Conservation (phyloP, 2,329 filamentous ascomycete species). For the Phialophora macrospora region DNA sequence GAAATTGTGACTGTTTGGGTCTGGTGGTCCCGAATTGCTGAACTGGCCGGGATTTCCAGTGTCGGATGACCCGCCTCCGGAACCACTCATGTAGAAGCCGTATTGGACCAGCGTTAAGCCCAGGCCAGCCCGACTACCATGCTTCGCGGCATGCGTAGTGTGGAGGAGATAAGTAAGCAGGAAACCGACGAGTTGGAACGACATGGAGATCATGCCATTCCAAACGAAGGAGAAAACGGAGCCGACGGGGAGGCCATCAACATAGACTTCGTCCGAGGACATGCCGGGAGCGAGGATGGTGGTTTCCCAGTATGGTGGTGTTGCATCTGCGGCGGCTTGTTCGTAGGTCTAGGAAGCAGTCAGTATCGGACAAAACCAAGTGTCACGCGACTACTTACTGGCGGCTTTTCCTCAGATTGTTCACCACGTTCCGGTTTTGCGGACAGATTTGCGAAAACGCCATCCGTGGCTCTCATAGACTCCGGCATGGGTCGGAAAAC, state of each 20-base stretch:
- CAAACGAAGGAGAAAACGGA: conserved; percentile 81
- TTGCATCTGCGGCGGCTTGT: conserved; percentile 94
- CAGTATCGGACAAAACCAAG: conserved; percentile 11
- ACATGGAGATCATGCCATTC: conserved; percentile 93
- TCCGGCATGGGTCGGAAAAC: conserved; percentile 49
- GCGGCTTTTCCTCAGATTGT: conserved; percentile 87
- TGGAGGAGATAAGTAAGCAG: conserved; percentile 96
- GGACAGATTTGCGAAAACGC: conserved; percentile 92
- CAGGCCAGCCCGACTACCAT: conserved; percentile 90
- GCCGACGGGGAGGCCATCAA: conserved; percentile 90
- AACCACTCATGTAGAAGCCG: conserved; percentile 89
- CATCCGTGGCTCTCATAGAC: conserved; percentile 70
- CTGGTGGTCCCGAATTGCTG: conserved; percentile 68
- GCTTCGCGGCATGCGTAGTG: conserved; percentile 97
- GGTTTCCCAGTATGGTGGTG: conserved; percentile 98
- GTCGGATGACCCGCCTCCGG: conserved; percentile 55
- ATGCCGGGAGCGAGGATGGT: conserved; percentile 93
- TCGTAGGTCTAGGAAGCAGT: conserved; percentile 79
- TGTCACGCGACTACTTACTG: conserved; percentile 64
- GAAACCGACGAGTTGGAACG: conserved; percentile 96
- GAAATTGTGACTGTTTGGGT: conserved; percentile 91
- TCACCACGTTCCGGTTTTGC: conserved; percentile 85
- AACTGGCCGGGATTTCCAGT: conserved; percentile 53
- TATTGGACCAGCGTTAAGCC: conserved; percentile 96
- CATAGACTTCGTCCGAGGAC: conserved; percentile 92